Base-by-base conservation (phyloP, 345 rosid species). In the Anacardium occidentale region DNA sequence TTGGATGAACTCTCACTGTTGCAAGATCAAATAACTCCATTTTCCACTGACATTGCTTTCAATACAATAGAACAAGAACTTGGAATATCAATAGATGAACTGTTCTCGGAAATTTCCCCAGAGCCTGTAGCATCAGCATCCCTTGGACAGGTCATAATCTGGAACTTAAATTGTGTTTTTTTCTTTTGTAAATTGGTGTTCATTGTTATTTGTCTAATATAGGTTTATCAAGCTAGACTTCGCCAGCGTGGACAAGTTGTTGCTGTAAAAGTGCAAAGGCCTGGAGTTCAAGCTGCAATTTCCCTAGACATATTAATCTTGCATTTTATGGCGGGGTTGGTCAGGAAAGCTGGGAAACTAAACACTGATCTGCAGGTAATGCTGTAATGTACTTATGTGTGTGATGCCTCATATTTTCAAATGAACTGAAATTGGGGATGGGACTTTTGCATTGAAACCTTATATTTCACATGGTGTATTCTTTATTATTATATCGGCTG, bases 201-300 rank as follows among this genome's bases (percentile, higher is more conserved):
- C 34, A 37, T 20, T 69, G 26, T 18, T 56, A 37, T 54, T 65
- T 57, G 57, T 48, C 50, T 61, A 29, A 59, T 68, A 51, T 77
- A 94, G 97, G 97, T 94, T 77, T 94, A 94, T 81, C 83, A 89
- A 86, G 98, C 97, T 69, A 86, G 95, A 85, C 95, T 91, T 80
- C 91, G 83, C 24, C 76, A 66, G 52, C 83, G 61, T 72, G 89
- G 90, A 58, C 68, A 77, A 64, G 78, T 90, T 83, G 97, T 94
- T 74, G 97, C 98, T 69, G 89, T 94, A 70, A 94, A 94, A 80
- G 98, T 94, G 62, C 97, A 94, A 76, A 81, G 97, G 75, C 97
- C 98, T 61, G 97, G 98, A 61, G 98, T 94, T 66, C 91, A 85
- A 74, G 97, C 98, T 81, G 93, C 95, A 56, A 89, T 94, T 81